Base-by-base conservation (phyloP, 768 basidiomycete species). In the Boletus edulis region DNA sequence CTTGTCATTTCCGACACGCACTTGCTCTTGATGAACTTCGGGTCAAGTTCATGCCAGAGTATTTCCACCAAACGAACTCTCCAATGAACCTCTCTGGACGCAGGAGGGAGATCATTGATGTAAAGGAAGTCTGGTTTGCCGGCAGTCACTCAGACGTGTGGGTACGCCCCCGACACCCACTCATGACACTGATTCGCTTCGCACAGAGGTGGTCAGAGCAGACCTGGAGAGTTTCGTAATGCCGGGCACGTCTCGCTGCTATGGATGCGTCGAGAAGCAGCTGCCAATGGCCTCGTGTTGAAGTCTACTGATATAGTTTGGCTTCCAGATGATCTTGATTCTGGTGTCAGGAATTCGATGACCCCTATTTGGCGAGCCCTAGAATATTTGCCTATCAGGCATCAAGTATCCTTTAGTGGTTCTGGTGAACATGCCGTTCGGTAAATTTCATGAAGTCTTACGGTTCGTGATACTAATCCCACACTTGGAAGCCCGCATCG, bases 101-200 rank as follows among this genome's bases (percentile, higher is more conserved):
- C 27, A 27, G 27, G 27, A 27, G 27, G 27, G 27, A 27, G 27
- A 53, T 48, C 27, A 27, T 27, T 27, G 54, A 55, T 22, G 41
- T 85, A 17, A 75, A 81, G 51, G 85, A 88, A 62, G 86, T 88
- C 2, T 87, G 86, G 85, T 87, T 87, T 63, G 72, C 83, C 0
- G 84, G 76, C 2, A 65, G 70, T 32, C 77, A 76, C 41, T 65
- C 64, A 17, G 76, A 76, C 57, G 63, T 55, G 76, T 73, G 32
- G 12, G 62, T 51, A 14, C n/a, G 13, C 32, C 13, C 27, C 32
- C 5, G 0, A 18, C 27, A 37, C 1, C 0, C 2, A 4, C 6
- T 18, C 18, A 2, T 22, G 14, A 18, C 31, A n/a, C 17, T 59
- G 20, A 67, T 29, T 4, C 35, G 10, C 17, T 45, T 41, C 20